Percentiles rank a stretch among this genome's conserved stretches.
phyloP scores from a whole-genome alignment of 164 flowering plant genomes.

The Vitis amurensis region DNA sequence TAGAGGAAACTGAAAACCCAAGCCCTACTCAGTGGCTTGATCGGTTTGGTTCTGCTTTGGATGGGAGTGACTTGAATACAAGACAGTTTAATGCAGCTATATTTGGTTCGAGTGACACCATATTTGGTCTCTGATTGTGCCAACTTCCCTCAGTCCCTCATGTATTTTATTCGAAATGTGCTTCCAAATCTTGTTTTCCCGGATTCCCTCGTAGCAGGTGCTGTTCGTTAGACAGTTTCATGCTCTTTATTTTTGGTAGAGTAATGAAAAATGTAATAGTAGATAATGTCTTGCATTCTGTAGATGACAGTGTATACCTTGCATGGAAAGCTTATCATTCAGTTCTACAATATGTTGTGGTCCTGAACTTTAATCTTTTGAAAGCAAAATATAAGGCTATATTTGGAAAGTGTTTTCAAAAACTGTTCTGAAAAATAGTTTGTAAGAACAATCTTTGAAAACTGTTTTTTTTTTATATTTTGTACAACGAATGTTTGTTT shows the following conservation, averaged over 20 bases:
- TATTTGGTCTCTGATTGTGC: slow-evolving; percentile 55
- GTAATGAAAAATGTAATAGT: background rate
- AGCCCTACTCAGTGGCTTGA: slow-evolving; percentile 87
- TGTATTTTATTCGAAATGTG: background rate
- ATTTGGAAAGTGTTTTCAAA: no score
- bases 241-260: background rate
- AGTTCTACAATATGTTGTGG: no score
- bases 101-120: slow-evolving; percentile 58
- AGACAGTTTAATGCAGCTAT: slow-evolving; percentile 68
- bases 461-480: no score
- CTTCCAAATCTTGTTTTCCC: background rate
- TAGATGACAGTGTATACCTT: no score
- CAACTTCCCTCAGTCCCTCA: background rate
- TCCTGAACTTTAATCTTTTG: no score
- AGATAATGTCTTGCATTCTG: background rate
- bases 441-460: no score
- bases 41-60: slow-evolving; percentile 70
- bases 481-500: no score
- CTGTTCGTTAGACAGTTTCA: background rate
- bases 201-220: background rate
- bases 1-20: slow-evolving; percentile 77
- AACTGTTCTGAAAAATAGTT: no score
- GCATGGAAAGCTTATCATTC: no score
- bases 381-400: no score
- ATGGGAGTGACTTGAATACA: slow-evolving; percentile 79